Evolutionary conservation across 352 stramenopile species (phyloP), one percentile per base, ranked within the genome.

Genomic region (Aphanomyces stellatus): DNA sequence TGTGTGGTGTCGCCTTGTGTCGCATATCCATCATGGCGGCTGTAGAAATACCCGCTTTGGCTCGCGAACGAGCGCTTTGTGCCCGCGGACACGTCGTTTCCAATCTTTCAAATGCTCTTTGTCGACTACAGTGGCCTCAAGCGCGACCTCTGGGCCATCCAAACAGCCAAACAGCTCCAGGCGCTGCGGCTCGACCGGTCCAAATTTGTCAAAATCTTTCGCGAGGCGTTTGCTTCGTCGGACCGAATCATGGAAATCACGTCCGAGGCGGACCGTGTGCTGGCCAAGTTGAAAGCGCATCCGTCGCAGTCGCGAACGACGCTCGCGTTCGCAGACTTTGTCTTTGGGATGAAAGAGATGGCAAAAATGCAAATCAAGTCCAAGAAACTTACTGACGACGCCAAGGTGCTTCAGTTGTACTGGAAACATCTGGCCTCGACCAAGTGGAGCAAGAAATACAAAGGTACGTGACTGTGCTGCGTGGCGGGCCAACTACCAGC

Each of bases 201-300:
- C 10, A 67, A 67, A 22, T 67, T 67, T 24, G 22, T 67, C 41
- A 67, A 67, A 43, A 17, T 67, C 17, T 67, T 67, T 43, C 60
- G 60, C 6, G 60, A 67, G 17, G 49, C 49, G 27, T 67, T 67
- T 40, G 37, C 60, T 19, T 41, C 48, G 4, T 59, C 60, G 8
- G 27, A 49, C 2, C 30, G 49, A 4, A 28, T 57, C 10, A 59
- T 67, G 60, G 60, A 67, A 28, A 67, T 67, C n/a, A 37, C 60
- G 25, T 67, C 60, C 2, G 49, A 67, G 22, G 60, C 60, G 3
- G 60, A 67, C 41, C 28, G 48, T 3, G 60, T 67, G 11, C 49
- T 67, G 2, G 41, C 28, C 11, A 59, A 57, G 19, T 27, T 67
- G 11, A 67, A 67, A 57, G 60, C 48, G 33, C 41, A 67, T 46